Evolutionary conservation across 2,329 filamentous ascomycete genomes (phyloP).

Genomic region (Phialocephala sp.): DNA sequence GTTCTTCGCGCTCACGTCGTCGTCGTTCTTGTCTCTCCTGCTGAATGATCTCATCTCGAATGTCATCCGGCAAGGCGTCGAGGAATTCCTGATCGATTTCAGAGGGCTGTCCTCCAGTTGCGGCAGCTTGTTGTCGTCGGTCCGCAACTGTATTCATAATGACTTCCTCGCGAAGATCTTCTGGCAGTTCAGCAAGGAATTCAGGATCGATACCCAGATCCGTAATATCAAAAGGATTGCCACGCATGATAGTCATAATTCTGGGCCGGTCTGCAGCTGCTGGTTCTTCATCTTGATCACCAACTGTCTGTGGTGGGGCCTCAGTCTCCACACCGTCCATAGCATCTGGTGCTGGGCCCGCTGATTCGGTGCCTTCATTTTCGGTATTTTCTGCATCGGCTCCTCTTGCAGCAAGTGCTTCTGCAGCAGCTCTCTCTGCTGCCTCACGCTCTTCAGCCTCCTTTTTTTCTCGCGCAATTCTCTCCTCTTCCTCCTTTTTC

Average conservation of each 20-base stretch:
- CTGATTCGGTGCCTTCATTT: slow-evolving; percentile 37
- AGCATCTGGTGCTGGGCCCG: slow-evolving; percentile 35
- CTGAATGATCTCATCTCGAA: slow-evolving; percentile 87
- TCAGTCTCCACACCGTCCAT: slow-evolving; percentile 81
- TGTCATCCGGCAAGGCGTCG: slow-evolving; percentile 87
- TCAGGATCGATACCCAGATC: slow-evolving; percentile 92
- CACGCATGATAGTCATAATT: slow-evolving; percentile 82
- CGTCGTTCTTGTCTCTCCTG: slow-evolving; percentile 90
- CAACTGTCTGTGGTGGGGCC: slow-evolving; percentile 43
- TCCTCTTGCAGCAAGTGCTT: slow-evolving; percentile 55
- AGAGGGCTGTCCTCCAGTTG: slow-evolving; percentile 73
- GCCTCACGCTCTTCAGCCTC: slow-evolving; percentile 73
- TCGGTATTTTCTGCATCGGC: slow-evolving; percentile 53
- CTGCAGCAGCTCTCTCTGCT: slow-evolving; percentile 58
- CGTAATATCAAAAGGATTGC: slow-evolving; percentile 90
- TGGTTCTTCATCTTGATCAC: slow-evolving; percentile 46
- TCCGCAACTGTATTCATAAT: slow-evolving; percentile 88
- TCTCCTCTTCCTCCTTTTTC: slow-evolving; percentile 74
- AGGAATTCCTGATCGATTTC: slow-evolving; percentile 94
- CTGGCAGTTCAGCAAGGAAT: slow-evolving; percentile 95
- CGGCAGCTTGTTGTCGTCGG: slow-evolving; percentile 77
- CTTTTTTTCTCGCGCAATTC: slow-evolving; percentile 67
- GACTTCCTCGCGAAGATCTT: slow-evolving; percentile 95
- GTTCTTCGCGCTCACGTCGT: slow-evolving; percentile 83
- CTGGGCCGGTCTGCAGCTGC: slow-evolving; percentile 61